Conservation (phyloP, 2,329 filamentous ascomycete genomes). For the Geosmithia putterillii region DNA sequence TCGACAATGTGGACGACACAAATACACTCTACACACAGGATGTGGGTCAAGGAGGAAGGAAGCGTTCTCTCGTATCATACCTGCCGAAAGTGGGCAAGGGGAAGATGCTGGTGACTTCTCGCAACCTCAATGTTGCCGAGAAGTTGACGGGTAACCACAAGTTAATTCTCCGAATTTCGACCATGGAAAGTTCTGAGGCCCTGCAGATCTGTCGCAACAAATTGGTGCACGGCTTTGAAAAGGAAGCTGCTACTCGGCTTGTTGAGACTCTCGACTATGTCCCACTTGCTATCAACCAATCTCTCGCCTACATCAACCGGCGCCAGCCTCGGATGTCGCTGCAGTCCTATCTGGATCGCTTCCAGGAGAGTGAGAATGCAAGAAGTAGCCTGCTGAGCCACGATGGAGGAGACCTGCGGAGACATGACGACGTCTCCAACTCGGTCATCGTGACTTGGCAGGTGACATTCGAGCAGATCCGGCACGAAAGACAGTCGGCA, state of each 20-base stretch:
- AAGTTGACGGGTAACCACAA: not conserved
- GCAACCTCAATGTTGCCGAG: not conserved
- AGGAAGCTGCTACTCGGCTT: not conserved
- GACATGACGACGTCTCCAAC: slow-evolving; percentile 9
- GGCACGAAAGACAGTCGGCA: slow-evolving; percentile 15
- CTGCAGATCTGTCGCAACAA: not conserved
- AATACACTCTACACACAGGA: not conserved
- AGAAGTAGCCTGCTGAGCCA: slow-evolving; percentile 7
- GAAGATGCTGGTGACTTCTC: not conserved
- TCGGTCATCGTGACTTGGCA: slow-evolving; percentile 15
- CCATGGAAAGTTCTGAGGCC: not conserved
- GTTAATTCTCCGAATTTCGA: not conserved
- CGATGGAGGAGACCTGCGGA: slow-evolving; percentile 5
- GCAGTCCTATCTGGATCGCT: not conserved
- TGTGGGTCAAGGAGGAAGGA: not conserved
- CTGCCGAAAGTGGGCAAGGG: not conserved
- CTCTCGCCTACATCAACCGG: not conserved
- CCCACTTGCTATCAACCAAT: not conserved
- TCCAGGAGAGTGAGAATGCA: not conserved
- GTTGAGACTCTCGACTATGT: not conserved
- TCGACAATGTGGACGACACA: not conserved
- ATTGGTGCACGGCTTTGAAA: not conserved
- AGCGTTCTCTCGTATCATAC: not conserved
- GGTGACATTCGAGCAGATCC: slow-evolving; percentile 19
- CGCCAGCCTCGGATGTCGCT: not conserved